Evolutionary conservation across 2,329 filamentous ascomycete species (phyloP), one percentile per base, ranked within the genome.

Genomic region (Colletotrichum scovillei): DNA sequence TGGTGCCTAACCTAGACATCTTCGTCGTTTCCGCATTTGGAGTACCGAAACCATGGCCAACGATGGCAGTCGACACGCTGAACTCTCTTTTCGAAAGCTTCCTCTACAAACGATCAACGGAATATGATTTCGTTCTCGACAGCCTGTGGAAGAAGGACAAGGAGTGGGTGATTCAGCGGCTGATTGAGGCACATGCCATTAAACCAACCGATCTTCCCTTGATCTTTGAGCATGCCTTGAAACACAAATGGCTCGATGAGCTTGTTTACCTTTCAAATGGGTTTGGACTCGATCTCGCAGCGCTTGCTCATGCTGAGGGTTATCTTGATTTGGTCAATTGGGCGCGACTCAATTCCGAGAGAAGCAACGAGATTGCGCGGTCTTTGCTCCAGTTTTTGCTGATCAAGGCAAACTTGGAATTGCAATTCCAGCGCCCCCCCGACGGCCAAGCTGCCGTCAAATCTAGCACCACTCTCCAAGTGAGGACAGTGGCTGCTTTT

Each of bases 121-220:
- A 95, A 68, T 93, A 94, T 80, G 92, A 95, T 76, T 97, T 98
- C 75, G 96, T 98, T 16, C 89, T 99, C 70, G 93, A 98, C 79
- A 95, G 95, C 72, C 85, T 98, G 6, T 98, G 96, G 95, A 92
- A 93, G 77, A 95, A 97, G 80, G 95, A 98, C 80, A 94, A 92
- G 76, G 89, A 92, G 24, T 98, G 95, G 93, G 93, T 98, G 19
- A 92, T 92, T 11, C 90, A 92, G 75, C 91, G 94, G 72, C 90
- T 99, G 42, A 91, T 96, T 55, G 92, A 95, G 72, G 89, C 90
- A 9, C 95, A 97, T 79, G 94, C 95, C 8, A 85, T 93, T 62
- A 92, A 94, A 79, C 93, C 85, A n/a, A 80, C 82, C 5, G 85
- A 86, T 71, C 78, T 86, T 24, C 82, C 83, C 1, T 77, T 85